Evolutionary conservation across 805 yeast species (phyloP), one percentile per base, ranked within the genome.

Genomic region (Torulaspora quercuum): DNA sequence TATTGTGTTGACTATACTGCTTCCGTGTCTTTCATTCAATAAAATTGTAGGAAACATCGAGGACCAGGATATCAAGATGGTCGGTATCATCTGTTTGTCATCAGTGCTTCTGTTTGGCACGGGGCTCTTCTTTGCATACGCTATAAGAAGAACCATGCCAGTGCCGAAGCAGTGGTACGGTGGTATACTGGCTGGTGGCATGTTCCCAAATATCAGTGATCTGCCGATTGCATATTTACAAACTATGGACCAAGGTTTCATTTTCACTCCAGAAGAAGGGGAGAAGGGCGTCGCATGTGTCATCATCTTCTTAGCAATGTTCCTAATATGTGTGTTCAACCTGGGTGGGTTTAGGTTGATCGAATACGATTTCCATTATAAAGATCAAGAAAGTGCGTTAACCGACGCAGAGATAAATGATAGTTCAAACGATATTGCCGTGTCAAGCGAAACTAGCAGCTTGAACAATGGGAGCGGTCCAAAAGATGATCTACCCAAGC

Each of bases 231-330:
- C 90, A 0, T 82, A 80, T 52, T 50, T 82, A 32, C 86, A 80
- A 49, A 80, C 84, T 1, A 65, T 82, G 59, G 73, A 84, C 29
- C 70, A 75, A 10, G 76, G 86, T 1, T 66, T 75, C 1, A 64
- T 72, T 5, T 80, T 88, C 49, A 65, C 80, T 0, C 50, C 66
- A 10, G 72, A 60, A 3, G 78, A 83, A 43, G 86, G 85, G 23
- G 70, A 76, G 36, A 72, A 73, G 48, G 97, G 96, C 16, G 81
- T 82, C 16, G 92, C 96, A 1, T 85, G 82, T 59, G 81, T 84
- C 13, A 81, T 88, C 51, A 80, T 88, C 21, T 83, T 82, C 49
- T 67, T 81, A 29, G 81, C 86, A 3, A 69, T 81, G 21, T 85
- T 82, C 60, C 63, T 77, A 39, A 58, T 80, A 26, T 65, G 72